These are phyloP conservation scores for Metschnikowia drakensbergensis DNA, from an alignment of 805 yeast species.

Conservation along the genomic window DNA sequence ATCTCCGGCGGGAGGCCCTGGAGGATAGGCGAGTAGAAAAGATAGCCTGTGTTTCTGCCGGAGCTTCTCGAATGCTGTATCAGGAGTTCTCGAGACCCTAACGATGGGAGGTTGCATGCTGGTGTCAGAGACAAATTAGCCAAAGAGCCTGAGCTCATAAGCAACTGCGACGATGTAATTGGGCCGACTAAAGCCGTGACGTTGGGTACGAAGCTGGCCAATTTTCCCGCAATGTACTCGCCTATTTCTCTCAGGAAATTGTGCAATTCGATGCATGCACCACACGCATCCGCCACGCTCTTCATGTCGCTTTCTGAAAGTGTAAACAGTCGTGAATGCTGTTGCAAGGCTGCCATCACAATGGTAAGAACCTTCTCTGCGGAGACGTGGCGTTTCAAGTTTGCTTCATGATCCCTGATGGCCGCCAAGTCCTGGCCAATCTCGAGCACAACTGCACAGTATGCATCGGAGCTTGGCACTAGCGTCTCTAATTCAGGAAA, in stretches of 20 bases:
- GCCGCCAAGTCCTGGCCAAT: slow-evolving; percentile 47
- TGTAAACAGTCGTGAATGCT: slow-evolving; percentile 18
- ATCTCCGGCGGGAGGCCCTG: slow-evolving; percentile 55
- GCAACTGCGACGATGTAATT: slow-evolving; percentile 64
- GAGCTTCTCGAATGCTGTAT: slow-evolving; percentile 35
- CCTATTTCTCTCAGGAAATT: slow-evolving; percentile 43
- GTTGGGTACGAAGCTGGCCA: slow-evolving; percentile 73
- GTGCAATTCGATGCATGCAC: slow-evolving; percentile 44
- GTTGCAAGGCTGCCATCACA: slow-evolving; percentile 65
- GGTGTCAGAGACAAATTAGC: slow-evolving; percentile 64
- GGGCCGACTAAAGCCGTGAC: slow-evolving; percentile 69
- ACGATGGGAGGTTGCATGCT: slow-evolving; percentile 76
- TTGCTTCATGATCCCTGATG: slow-evolving; percentile 27
- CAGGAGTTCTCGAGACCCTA: slow-evolving; percentile 53
- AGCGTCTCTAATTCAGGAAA: slow-evolving; percentile 71
- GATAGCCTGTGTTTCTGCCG: slow-evolving; percentile 62
- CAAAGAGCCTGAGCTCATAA: slow-evolving; percentile 68
- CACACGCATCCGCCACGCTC: slow-evolving; percentile 43
- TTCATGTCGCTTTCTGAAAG: slow-evolving; percentile 29
- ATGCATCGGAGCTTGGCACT: slow-evolving; percentile 59
- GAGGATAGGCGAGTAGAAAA: slow-evolving; percentile 58
- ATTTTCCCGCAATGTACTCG: slow-evolving; percentile 51
- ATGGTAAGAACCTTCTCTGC: slow-evolving; percentile 69
- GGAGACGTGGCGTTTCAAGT: slow-evolving; percentile 43
- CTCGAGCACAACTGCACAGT: slow-evolving; percentile 47